A percentile compares a stretch with the other conserved stretches of the same genome.
Conservation (phyloP, 139 green algal genomes). For the Dunaliella primolecta region DNA sequence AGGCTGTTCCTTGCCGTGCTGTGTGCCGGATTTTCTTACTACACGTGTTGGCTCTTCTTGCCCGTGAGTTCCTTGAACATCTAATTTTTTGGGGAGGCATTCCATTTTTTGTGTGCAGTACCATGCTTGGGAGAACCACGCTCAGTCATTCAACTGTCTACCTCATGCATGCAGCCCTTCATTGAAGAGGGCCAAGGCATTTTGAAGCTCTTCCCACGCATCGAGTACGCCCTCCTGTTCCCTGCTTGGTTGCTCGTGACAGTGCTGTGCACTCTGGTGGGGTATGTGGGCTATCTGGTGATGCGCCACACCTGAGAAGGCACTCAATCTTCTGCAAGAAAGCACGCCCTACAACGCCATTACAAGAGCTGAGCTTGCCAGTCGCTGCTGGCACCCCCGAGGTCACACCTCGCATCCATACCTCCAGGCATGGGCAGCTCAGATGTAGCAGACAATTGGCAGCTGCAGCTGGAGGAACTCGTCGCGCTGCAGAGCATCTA, state of each 20-base stretch:
- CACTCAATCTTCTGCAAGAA: too few relatives aligned
- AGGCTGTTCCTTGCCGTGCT: not conserved
- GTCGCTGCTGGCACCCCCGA: too few relatives aligned
- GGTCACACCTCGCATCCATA: too few relatives aligned
- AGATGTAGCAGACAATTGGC: not conserved
- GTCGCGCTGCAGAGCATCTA: not conserved
- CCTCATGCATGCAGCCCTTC: slow-evolving; percentile 10
- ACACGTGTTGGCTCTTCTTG: not conserved
- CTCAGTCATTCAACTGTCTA: too few relatives aligned
- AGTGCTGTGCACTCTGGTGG: not conserved
- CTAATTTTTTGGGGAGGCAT: too few relatives aligned
- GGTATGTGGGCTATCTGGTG: not conserved
- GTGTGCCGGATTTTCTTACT: not conserved
- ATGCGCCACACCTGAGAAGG: too few relatives aligned
- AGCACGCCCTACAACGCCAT: too few relatives aligned
- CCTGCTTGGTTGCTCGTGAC: not conserved
- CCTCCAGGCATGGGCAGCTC: too few relatives aligned
- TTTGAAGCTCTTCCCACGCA: not conserved
- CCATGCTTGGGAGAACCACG: too few relatives aligned
- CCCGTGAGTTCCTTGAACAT: not conserved
- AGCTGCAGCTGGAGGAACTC: not conserved
- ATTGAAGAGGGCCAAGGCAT: not conserved
- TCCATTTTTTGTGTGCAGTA: too few relatives aligned
- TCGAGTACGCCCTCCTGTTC: not conserved
- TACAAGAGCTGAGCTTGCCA: too few relatives aligned